Evolutionary conservation across 345 rosid species (phyloP).

Genomic region (Populus tremula): DNA sequence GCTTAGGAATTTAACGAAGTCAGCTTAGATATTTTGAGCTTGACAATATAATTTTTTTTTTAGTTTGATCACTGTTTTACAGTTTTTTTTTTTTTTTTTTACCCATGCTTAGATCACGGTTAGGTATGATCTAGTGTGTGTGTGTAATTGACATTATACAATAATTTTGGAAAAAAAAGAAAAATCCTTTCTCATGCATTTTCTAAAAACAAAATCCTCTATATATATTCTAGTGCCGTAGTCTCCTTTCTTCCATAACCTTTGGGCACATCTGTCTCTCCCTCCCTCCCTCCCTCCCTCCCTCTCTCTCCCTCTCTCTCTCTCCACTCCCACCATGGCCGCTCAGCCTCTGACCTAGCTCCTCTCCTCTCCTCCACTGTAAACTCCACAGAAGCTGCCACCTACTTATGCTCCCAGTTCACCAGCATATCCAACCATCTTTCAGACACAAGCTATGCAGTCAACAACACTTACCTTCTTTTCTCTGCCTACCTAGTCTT

Average conservation of each 20-base stretch:
- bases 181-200: too few species aligned
- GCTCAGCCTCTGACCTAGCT: slow-evolving; percentile 41
- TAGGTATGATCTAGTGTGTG: too few species aligned
- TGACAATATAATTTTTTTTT: too few species aligned
- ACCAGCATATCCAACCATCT: slow-evolving; percentile 34
- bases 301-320: background rate
- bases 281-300: background rate
- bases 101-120: too few species aligned
- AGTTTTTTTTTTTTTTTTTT: too few species aligned
- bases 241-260: background rate
- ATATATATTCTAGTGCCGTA: background rate
- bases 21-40: too few species aligned
- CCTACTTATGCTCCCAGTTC: slow-evolving; percentile 43
- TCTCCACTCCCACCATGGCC: slow-evolving; percentile 14
- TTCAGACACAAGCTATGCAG: slow-evolving; percentile 44
- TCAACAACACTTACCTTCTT: slow-evolving; percentile 62
- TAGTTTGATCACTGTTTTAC: too few species aligned
- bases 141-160: too few species aligned
- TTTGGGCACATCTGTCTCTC: background rate
- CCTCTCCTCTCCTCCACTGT: slow-evolving; percentile 30
- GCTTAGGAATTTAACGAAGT: too few species aligned
- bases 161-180: background rate
- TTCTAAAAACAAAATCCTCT: background rate
- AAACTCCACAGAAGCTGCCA: slow-evolving; percentile 48
- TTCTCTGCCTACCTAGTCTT: slow-evolving; percentile 71